Evolutionary conservation across 495 filamentous ascomycete species (phyloP).

Genomic region (Parachaetomium inaequale): DNA sequence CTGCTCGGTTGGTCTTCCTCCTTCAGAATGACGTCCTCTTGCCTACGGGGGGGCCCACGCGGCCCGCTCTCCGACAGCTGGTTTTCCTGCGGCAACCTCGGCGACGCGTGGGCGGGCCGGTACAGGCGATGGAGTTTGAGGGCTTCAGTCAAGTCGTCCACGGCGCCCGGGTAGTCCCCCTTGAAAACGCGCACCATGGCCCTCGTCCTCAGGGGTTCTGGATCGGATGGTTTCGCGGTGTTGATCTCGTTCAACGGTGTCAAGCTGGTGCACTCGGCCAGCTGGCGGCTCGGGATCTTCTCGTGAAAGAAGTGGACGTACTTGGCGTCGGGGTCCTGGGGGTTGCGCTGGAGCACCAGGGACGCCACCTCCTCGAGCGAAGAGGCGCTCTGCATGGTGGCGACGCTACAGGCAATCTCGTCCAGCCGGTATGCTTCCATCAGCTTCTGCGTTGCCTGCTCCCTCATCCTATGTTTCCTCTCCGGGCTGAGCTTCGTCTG

Average conservation of each 20-base stretch:
- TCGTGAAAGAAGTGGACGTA: conserved; percentile 89
- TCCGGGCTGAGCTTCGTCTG: conserved; percentile 67
- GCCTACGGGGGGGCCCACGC: conserved; percentile 39
- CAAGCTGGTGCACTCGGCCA: conserved; percentile 68
- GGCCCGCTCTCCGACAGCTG: conserved; percentile 33
- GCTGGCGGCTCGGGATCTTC: conserved; percentile 73
- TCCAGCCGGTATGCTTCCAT: conserved; percentile 71
- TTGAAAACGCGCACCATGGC: conserved; percentile 73
- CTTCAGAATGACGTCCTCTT: conserved; percentile 54
- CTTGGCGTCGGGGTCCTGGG: conserved; percentile 63
- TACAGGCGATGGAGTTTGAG: conserved; percentile 56
- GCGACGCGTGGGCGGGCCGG: conserved; percentile 41
- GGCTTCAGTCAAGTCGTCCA: conserved; percentile 61
- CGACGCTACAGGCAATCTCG: conserved; percentile 76
- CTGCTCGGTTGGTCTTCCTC: conserved; percentile 71
- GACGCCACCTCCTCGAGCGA: conserved; percentile 74
- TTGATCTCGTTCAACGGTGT: conserved; percentile 63
- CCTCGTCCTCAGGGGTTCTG: conserved; percentile 63
- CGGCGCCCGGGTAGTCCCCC: conserved; percentile 65
- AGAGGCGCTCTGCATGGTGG: conserved; percentile 77
- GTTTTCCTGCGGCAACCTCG: conserved; percentile 39
- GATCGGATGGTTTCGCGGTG: conserved; percentile 55
- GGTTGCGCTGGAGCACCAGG: conserved; percentile 62
- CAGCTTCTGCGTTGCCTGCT: conserved; percentile 71
- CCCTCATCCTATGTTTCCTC: conserved; percentile 68